phyloP scores from a whole-genome alignment of 208 protist genomes.

The Leishmania turanica region DNA sequence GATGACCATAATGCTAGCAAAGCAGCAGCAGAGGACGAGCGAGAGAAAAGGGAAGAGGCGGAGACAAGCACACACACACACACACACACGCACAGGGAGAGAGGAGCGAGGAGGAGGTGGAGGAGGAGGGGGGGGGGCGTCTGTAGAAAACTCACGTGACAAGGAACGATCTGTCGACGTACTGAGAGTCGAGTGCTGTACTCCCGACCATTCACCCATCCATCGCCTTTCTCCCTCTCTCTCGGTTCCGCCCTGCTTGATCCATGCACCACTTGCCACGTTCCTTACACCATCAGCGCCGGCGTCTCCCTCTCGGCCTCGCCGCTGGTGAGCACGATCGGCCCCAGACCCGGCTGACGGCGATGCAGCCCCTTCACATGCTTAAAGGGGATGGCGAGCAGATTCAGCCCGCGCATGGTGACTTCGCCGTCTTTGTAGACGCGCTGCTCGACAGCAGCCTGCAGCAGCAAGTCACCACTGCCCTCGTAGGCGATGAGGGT shows the following conservation, averaged over 20 bases:
- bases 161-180: not conserved
- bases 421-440: constrained; percentile 68
- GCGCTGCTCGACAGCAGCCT: constrained; percentile 67
- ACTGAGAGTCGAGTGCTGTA: not conserved
- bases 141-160: not conserved
- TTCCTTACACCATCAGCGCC: constrained; percentile 3
- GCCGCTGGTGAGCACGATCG: constrained; percentile 28
- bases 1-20: not conserved
- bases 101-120: not conserved
- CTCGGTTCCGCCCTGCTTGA: not conserved
- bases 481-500: constrained; percentile 76
- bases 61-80: too few species aligned
- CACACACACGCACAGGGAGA: not conserved
- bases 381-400: constrained; percentile 76
- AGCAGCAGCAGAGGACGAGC: not conserved
- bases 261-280: not conserved
- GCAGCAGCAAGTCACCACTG: constrained; percentile 74
- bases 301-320: constrained; percentile 16
- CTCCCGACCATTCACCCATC: not conserved
- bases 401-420: constrained; percentile 41
- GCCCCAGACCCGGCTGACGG: constrained; percentile 40
- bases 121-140: not conserved
- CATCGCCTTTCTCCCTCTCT: not conserved
- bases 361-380: constrained; percentile 71
- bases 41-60: not conserved